Evolutionary conservation across 2,329 filamentous ascomycete genomes (phyloP).

Genomic region (Achaetomium macrosporum): DNA sequence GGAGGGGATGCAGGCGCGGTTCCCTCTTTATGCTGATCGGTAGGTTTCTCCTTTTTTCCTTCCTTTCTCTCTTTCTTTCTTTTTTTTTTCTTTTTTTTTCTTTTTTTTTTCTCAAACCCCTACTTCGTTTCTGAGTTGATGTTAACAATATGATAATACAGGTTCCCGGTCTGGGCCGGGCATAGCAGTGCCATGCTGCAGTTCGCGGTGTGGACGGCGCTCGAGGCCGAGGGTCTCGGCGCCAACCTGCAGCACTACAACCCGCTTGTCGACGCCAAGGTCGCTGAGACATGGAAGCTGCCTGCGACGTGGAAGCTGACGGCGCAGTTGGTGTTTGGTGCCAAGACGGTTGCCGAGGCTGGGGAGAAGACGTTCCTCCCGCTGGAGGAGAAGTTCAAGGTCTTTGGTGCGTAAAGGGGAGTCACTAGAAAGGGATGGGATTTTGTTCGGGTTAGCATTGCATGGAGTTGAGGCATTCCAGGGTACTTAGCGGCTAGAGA

Average conservation of each 20-base stretch:
- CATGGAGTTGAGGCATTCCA: conserved; percentile 7
- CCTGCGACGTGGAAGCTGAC: conserved; percentile 69
- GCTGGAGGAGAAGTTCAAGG: conserved; percentile 62
- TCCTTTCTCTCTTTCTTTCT: neutral
- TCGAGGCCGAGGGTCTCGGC: conserved; percentile 78
- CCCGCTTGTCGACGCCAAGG: conserved; percentile 72
- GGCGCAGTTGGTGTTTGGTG: conserved; percentile 81
- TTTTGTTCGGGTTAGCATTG: conserved; percentile 8
- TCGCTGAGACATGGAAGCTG: conserved; percentile 62
- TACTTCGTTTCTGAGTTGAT: neutral
- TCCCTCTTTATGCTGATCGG: conserved; percentile 64
- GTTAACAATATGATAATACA: conserved; percentile 23
- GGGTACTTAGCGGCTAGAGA: neutral
- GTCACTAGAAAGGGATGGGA: neutral
- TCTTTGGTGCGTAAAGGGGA: conserved; percentile 42
- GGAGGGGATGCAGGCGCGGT: conserved; percentile 60
- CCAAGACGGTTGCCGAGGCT: conserved; percentile 45
- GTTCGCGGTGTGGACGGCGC: conserved; percentile 71
- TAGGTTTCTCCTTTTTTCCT: conserved; percentile 6
- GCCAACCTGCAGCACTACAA: conserved; percentile 94
- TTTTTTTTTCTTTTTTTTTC: neutral
- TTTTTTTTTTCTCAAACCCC: no score
- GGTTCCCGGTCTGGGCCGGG: conserved; percentile 69
- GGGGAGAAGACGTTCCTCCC: conserved; percentile 60
- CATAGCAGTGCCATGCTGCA: conserved; percentile 81